Percentiles rank a stretch among this genome's conserved stretches.
Evolutionary conservation across 2,329 filamentous ascomycete species (phyloP).

Genomic region (Tolypocladium endophyticum): DNA sequence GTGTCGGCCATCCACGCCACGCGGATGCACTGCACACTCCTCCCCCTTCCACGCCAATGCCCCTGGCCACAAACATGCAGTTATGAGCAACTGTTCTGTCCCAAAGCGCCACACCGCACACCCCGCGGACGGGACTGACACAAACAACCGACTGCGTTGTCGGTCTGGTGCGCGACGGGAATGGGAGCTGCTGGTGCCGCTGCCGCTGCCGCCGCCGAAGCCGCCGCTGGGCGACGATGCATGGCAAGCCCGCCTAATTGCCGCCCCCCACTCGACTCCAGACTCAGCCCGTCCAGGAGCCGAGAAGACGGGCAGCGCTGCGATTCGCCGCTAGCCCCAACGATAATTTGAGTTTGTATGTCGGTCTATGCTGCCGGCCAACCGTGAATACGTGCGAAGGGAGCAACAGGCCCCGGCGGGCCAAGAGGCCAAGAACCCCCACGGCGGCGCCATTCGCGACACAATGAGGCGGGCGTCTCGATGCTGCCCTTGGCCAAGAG

Average conservation of each 20-base stretch:
- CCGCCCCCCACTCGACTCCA: not conserved
- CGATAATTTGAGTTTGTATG: not conserved
- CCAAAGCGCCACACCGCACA: not conserved
- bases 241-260: not conserved
- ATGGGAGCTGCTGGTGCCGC: not conserved
- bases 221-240: not conserved
- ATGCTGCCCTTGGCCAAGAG: not conserved
- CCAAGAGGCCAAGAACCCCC: not conserved
- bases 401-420: not conserved
- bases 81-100: not conserved
- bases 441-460: not conserved
- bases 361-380: not conserved
- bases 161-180: not conserved
- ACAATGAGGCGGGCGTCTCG: not conserved
- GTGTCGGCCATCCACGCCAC: not conserved
- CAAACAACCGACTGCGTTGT: not conserved
- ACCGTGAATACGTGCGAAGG: not conserved
- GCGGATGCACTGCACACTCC: not conserved
- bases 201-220: not conserved
- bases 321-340: not conserved
- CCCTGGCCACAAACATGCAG: not conserved
- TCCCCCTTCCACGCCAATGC: not conserved
- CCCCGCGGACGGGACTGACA: not conserved
- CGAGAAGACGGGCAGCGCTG: not conserved
- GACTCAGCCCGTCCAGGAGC: not conserved